These are phyloP conservation scores for Chalciporus piperatus DNA, from an alignment of 768 basidiomycete species.

Conservation along the genomic window DNA sequence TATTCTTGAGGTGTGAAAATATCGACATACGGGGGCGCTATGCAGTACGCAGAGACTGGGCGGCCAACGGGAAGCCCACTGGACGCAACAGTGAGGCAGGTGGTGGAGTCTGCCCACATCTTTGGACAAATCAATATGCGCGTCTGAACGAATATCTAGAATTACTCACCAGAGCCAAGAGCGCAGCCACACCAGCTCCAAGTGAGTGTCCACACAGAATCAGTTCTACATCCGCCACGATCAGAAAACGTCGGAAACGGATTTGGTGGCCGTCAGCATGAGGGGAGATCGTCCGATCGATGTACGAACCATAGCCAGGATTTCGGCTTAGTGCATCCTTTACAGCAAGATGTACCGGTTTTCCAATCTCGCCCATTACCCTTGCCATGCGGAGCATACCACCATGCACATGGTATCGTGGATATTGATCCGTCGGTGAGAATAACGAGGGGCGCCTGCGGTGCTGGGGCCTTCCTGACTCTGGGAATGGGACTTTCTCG, in stretches of 20 bases:
- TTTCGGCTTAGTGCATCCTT: conserved; percentile 66
- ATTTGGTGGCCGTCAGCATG: no score
- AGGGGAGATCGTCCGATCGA: not conserved
- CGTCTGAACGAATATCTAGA: not conserved
- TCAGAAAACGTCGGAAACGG: conserved; percentile 1
- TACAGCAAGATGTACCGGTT: conserved; percentile 75
- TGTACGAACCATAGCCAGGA: conserved; percentile 63
- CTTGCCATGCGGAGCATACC: conserved; percentile 80
- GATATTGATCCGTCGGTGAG: conserved; percentile 17
- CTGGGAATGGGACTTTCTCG: conserved; percentile 39
- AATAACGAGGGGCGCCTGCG: conserved; percentile 25
- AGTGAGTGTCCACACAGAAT: conserved; percentile 82
- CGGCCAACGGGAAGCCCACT: conserved; percentile 70
- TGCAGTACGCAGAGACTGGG: conserved; percentile 70
- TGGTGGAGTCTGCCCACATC: conserved; percentile 86
- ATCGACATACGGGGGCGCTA: conserved; percentile 69
- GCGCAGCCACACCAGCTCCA: conserved; percentile 76
- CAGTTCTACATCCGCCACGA: conserved; percentile 43
- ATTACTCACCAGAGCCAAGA: conserved; percentile 64
- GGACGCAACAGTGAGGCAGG: conserved; percentile 63
- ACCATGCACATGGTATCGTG: conserved; percentile 66
- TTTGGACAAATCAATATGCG: conserved; percentile 24
- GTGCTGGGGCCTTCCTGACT: conserved; percentile 20
- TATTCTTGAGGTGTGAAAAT: not conserved
- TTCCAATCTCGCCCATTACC: conserved; percentile 73